Conservation (phyloP, 2,329 filamentous ascomycete genomes). For the Pestalotiopsis sp. region DNA sequence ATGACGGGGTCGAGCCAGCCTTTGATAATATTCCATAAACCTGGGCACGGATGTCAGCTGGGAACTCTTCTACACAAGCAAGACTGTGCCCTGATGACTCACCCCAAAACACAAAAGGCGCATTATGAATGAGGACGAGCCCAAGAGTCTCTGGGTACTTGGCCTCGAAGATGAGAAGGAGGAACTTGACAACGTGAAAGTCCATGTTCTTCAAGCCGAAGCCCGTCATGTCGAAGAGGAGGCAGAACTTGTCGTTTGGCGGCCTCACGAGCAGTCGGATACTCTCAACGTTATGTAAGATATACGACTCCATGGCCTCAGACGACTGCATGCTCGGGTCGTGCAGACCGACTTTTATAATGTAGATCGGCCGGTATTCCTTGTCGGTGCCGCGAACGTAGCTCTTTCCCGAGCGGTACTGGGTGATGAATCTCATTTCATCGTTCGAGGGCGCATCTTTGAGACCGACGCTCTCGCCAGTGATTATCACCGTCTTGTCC, state of each 20-base stretch:
- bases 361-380: slow-evolving; percentile 36
- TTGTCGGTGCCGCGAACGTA: slow-evolving; percentile 40
- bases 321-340: slow-evolving; percentile 33
- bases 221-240: slow-evolving; percentile 74
- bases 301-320: slow-evolving; percentile 38
- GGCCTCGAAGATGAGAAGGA: slow-evolving; percentile 79
- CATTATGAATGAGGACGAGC: slow-evolving; percentile 72
- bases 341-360: slow-evolving; percentile 37
- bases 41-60: slow-evolving; percentile 18
- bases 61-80: neutral
- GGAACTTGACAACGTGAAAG: slow-evolving; percentile 76
- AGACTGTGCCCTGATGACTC: neutral
- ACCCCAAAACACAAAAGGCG: slow-evolving; percentile 70
- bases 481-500: slow-evolving; percentile 32
- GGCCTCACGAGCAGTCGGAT: slow-evolving; percentile 29
- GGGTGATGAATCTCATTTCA: slow-evolving; percentile 38
- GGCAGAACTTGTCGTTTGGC: slow-evolving; percentile 18
- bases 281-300: slow-evolving; percentile 42
- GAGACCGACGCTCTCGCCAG: slow-evolving; percentile 35
- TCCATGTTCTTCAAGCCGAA: slow-evolving; percentile 77
- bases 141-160: slow-evolving; percentile 77
- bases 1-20: slow-evolving; percentile 79
- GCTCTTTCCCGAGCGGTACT: slow-evolving; percentile 40
- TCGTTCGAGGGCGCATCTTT: slow-evolving; percentile 23
- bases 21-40: slow-evolving; percentile 64